These are phyloP conservation scores for Zopfochytrium polystomum DNA, from an alignment of 371 early-diverging fungal species.

Conservation along the genomic window DNA sequence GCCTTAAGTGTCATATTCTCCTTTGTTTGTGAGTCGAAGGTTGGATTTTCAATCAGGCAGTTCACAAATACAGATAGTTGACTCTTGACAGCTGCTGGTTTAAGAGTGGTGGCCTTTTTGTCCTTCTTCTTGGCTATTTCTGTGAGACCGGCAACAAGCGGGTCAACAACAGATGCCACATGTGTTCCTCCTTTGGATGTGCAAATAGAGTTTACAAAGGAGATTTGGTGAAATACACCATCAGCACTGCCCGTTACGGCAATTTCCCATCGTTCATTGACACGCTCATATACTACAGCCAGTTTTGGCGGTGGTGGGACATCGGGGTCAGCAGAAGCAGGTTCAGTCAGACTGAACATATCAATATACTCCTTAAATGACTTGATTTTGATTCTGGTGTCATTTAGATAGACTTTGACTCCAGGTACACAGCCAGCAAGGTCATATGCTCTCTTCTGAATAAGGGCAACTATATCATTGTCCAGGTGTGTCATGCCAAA, in stretches of 20 bases:
- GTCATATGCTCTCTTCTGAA: slow-evolving; percentile 97
- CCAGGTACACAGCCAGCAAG: slow-evolving; percentile 90
- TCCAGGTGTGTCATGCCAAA: slow-evolving; percentile 85
- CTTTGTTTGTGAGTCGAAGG: slow-evolving; percentile 99
- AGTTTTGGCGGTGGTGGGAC: slow-evolving; percentile 21
- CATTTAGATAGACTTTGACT: slow-evolving; percentile 93
- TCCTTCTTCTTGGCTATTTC: slow-evolving; percentile 82
- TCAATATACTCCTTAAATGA: slow-evolving; percentile 91
- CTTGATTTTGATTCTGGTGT: slow-evolving; percentile 76
- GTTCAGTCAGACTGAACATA: slow-evolving; percentile 61
- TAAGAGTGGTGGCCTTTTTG: slow-evolving; percentile 66
- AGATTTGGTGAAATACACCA: slow-evolving; percentile 95
- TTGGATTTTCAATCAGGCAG: slow-evolving; percentile 95
- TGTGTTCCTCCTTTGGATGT: slow-evolving; percentile 99
- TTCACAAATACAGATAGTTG: slow-evolving; percentile 97
- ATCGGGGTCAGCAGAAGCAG: slow-evolving; percentile 9
- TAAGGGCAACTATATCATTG: slow-evolving; percentile 83
- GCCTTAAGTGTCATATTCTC: slow-evolving; percentile 92
- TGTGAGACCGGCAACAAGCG: slow-evolving; percentile 74
- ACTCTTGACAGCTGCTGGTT: slow-evolving; percentile 86
- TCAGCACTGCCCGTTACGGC: slow-evolving; percentile 89
- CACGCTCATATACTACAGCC: slow-evolving; percentile 66
- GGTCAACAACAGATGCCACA: slow-evolving; percentile 85
- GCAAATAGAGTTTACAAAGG: slow-evolving; percentile 98
- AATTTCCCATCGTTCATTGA: slow-evolving; percentile 96